phyloP scores from a whole-genome alignment of 352 stramenopile species.

The Phytophthora sojae region DNA sequence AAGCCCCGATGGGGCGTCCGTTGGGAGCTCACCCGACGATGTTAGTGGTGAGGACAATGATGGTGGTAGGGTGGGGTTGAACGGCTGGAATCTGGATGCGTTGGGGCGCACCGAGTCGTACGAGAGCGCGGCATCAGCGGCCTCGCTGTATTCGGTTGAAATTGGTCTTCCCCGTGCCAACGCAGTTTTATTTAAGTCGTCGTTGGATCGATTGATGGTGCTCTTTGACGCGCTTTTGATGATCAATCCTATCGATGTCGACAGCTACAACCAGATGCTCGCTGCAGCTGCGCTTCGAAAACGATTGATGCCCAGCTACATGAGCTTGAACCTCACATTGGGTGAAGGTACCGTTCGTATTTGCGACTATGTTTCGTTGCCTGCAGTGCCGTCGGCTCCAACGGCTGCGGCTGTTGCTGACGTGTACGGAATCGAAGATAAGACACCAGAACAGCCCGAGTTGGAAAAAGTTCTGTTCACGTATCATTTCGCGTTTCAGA shows the following conservation, averaged over 20 bases:
- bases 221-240: constrained; percentile 86
- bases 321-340: constrained; percentile 73
- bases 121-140: constrained; percentile 58
- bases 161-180: constrained; percentile 65
- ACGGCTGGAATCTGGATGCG: constrained; percentile 82
- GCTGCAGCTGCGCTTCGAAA: constrained; percentile 53
- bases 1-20: constrained; percentile 45
- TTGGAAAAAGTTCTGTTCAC: constrained; percentile 51
- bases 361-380: constrained; percentile 51
- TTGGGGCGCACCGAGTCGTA: constrained; percentile 66
- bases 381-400: constrained; percentile 18
- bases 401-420: neutral
- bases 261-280: constrained; percentile 81
- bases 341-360: constrained; percentile 69
- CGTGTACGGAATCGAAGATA: constrained; percentile 7
- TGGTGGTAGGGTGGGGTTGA: constrained; percentile 77
- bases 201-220: constrained; percentile 83
- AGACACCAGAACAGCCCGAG: neutral
- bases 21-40: constrained; percentile 36
- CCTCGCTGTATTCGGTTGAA: constrained; percentile 67
- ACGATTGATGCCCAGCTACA: constrained; percentile 77
- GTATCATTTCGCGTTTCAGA: constrained; percentile 83
- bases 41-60: constrained; percentile 85
- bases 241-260: constrained; percentile 90
- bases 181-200: constrained; percentile 69